These are phyloP conservation scores for Kuraishia ogatae DNA, from an alignment of 805 yeast genomes.

Conservation along the genomic window DNA sequence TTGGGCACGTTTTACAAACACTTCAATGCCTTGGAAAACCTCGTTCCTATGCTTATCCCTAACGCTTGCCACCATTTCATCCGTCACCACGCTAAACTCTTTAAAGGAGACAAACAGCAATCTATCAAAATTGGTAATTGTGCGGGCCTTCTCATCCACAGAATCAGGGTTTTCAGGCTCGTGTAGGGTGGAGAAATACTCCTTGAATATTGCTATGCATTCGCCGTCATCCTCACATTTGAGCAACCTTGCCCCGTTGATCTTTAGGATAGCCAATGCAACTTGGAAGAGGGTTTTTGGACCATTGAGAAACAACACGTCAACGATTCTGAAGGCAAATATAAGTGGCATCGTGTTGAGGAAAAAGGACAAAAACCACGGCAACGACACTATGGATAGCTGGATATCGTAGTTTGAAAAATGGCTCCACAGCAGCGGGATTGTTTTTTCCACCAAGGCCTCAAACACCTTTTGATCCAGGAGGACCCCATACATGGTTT, in stretches of 20 bases:
- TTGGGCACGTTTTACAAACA: constrained; percentile 88
- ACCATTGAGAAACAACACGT: constrained; percentile 85
- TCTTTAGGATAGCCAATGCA: constrained; percentile 80
- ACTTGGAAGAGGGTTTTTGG: constrained; percentile 86
- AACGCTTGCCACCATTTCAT: constrained; percentile 59
- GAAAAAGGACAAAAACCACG: constrained; percentile 92
- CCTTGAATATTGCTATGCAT: constrained; percentile 77
- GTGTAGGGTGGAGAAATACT: constrained; percentile 70
- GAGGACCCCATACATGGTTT: constrained; percentile 94
- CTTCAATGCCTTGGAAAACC: constrained; percentile 79
- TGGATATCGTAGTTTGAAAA: constrained; percentile 76
- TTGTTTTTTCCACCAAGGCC: constrained; percentile 75
- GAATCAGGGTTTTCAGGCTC: constrained; percentile 73
- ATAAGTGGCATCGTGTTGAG: constrained; percentile 91
- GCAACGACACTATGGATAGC: constrained; percentile 83
- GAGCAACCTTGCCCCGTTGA: constrained; percentile 79
- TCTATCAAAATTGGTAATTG: constrained; percentile 81
- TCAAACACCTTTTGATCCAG: constrained; percentile 93
- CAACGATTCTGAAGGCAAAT: constrained; percentile 86
- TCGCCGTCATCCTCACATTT: constrained; percentile 86
- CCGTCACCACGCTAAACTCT: constrained; percentile 78
- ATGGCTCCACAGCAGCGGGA: constrained; percentile 87
- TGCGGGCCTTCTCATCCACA: constrained; percentile 49
- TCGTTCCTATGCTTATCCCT: constrained; percentile 65
- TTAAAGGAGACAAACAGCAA: constrained; percentile 85